Percentiles rank a stretch among this genome's conserved stretches.
phyloP scores from a whole-genome alignment of 1,139 yeast genomes.

The Suhomyces bribrorum region DNA sequence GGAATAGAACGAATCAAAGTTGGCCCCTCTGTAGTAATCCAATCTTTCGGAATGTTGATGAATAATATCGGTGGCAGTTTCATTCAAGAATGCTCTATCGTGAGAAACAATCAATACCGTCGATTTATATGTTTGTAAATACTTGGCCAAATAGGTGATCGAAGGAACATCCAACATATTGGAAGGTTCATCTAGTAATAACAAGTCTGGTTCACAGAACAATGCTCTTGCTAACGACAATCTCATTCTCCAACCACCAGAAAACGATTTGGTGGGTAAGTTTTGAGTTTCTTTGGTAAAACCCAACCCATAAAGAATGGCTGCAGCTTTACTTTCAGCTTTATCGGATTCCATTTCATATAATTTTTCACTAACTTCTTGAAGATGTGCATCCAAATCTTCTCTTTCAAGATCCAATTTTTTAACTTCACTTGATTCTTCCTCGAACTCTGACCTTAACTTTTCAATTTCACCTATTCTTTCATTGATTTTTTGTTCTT shows the following conservation, averaged over 20 bases:
- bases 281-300: slow-evolving; percentile 86
- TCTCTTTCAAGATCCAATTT: slow-evolving; percentile 87
- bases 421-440: slow-evolving; percentile 74
- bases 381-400: slow-evolving; percentile 76
- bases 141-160: slow-evolving; percentile 86
- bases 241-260: slow-evolving; percentile 99
- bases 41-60: slow-evolving; percentile 96
- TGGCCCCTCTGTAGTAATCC: slow-evolving; percentile 92
- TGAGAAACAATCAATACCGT: slow-evolving; percentile 96
- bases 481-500: slow-evolving; percentile 72
- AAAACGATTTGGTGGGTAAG: slow-evolving; percentile 82
- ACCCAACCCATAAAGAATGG: slow-evolving; percentile 90
- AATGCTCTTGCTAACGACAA: slow-evolving; percentile 96
- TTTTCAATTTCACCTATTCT: slow-evolving; percentile 74
- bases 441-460: slow-evolving; percentile 72
- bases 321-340: slow-evolving; percentile 96
- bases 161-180: slow-evolving; percentile 99
- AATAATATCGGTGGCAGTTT: slow-evolving; percentile 96
- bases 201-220: slow-evolving; percentile 93
- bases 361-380: slow-evolving; percentile 78
- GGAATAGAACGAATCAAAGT: slow-evolving; percentile 88
- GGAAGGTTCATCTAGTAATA: slow-evolving; percentile 95
- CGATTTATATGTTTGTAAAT: slow-evolving; percentile 84
- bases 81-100: slow-evolving; percentile 94
- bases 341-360: slow-evolving; percentile 94